Conservation (phyloP, 2,329 filamentous ascomycete genomes). For the Fusarium tricinctum region DNA sequence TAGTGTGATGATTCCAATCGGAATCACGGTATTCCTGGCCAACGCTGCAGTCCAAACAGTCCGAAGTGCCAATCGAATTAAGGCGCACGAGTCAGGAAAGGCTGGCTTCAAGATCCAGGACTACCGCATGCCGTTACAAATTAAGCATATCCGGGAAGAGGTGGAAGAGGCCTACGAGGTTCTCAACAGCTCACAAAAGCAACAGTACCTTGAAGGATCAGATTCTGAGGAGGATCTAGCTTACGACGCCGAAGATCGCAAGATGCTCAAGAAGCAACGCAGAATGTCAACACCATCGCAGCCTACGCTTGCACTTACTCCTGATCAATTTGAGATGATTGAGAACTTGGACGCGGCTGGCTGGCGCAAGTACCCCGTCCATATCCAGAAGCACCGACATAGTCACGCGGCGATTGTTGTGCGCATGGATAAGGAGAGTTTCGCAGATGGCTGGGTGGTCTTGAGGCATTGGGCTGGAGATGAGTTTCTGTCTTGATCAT, state of each 20-base stretch:
- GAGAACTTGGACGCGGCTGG: constrained; percentile 76
- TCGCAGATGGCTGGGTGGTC: constrained; percentile 83
- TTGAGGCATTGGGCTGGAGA: constrained; percentile 84
- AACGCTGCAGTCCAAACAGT: constrained; percentile 84
- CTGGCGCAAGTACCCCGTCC: constrained; percentile 76
- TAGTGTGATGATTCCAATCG: constrained; percentile 79
- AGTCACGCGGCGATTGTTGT: constrained; percentile 93
- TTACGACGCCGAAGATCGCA: constrained; percentile 56
- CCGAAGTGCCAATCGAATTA: constrained; percentile 80
- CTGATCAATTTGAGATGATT: constrained; percentile 88
- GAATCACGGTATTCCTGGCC: constrained; percentile 76
- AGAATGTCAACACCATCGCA: constrained; percentile 62
- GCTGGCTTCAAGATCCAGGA: constrained; percentile 75
- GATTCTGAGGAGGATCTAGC: constrained; percentile 59
- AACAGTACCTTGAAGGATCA: constrained; percentile 77
- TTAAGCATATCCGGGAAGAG: constrained; percentile 80
- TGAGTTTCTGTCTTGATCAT: constrained; percentile 69
- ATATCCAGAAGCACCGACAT: constrained; percentile 83
- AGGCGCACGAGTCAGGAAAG: constrained; percentile 79
- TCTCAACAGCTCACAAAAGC: constrained; percentile 75
- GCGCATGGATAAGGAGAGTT: constrained; percentile 74
- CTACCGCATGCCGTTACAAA: constrained; percentile 82
- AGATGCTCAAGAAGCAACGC: constrained; percentile 58
- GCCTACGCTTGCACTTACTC: constrained; percentile 82
- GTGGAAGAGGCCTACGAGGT: constrained; percentile 85